Percentiles rank a stretch among this genome's conserved stretches.
These are phyloP conservation scores for Ganoderma sinense DNA, from an alignment of 1,284 basidiomycete species.

Conservation along the genomic window DNA sequence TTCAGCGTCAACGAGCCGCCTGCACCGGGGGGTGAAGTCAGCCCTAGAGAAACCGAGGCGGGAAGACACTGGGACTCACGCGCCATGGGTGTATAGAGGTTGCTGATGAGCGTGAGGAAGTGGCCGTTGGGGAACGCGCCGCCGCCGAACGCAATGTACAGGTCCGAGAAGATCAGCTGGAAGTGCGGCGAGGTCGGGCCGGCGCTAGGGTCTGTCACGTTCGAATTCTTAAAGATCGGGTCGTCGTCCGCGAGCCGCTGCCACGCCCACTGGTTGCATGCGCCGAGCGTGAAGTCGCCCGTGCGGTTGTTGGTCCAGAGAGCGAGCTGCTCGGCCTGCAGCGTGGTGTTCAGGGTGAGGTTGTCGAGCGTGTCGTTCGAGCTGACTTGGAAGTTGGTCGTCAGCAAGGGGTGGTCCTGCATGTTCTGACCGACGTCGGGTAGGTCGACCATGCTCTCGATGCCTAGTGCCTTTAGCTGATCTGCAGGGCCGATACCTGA, in stretches of 20 bases:
- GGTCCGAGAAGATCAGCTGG: slow-evolving; percentile 24
- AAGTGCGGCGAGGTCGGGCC: slow-evolving; percentile 29
- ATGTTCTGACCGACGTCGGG: slow-evolving; percentile 47
- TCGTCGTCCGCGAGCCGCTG: slow-evolving; percentile 16
- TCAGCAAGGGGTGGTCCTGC: slow-evolving; percentile 44
- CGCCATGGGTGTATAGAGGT: slow-evolving; percentile 21
- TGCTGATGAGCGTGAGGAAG: slow-evolving; percentile 24
- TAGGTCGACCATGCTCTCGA: slow-evolving; percentile 41
- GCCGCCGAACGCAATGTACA: slow-evolving; percentile 15
- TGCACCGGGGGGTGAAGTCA: neutral
- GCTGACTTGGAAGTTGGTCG: slow-evolving; percentile 26
- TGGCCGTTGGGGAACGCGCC: slow-evolving; percentile 10
- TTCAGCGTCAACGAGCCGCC: slow-evolving; percentile 36
- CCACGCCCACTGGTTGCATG: slow-evolving; percentile 24
- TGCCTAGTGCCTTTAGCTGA: slow-evolving; percentile 30
- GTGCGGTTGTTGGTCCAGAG: slow-evolving; percentile 24
- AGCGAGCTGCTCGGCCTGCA: slow-evolving; percentile 20
- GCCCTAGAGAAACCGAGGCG: neutral
- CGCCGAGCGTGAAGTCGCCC: slow-evolving; percentile 19
- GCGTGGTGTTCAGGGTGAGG: slow-evolving; percentile 21
- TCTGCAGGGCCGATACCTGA: slow-evolving; percentile 34
- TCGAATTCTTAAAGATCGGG: slow-evolving; percentile 9
- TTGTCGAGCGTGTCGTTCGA: slow-evolving; percentile 25
- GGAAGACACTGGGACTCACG: slow-evolving; percentile 21
- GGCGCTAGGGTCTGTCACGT: slow-evolving; percentile 23